Evolutionary conservation across 257 asterid genomes (phyloP), one percentile per base, ranked within the genome.

Genomic region (Nicotiana obtusifolia): DNA sequence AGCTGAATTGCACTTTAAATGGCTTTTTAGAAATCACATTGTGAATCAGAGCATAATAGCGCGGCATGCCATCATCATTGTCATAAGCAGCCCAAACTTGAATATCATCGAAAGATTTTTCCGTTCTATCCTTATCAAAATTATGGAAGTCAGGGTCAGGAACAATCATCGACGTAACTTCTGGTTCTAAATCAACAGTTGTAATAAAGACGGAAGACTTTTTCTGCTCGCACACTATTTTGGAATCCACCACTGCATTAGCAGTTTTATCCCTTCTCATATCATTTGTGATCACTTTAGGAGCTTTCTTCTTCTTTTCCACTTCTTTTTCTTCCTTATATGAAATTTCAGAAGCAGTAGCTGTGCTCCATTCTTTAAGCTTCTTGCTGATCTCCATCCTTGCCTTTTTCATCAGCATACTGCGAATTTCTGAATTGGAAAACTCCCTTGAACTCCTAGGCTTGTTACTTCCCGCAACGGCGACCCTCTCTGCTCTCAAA

Each of bases 11-110:
- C 83, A 92, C 84, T 87, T 84, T 85, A 64, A 90, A 89, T 22
- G 94, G 91, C 22, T 78, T 84, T 78, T 82, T 88, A 16, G 93
- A 88, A 54, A 86, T 57, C 82, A 92, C 85, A n/a, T 57, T 68
- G 13, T 65, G 91, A 67, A 93, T 83, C 78, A 90, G 30, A 71
- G 92, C 94, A 87, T 90, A 91, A 57, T 81, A 85, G 4, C 97
- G 92, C 64, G 97, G 94, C 97, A 92, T 93, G 68, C 97, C 97
- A 85, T 93, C 97, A 19, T 89, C 89, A n/a, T 88, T 79, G 10
- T 91, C 97, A 84, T 93, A 92, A 49, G 86, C 89, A 44, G 97
- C 97, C 98, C 98, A 93, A 30, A 93, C 87, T 84, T 93, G 92
- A 82, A 88, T 84, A 81, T 83, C 85, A 13, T 82, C 61, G 80